Conservation (phyloP, 2,329 filamentous ascomycete genomes). For the Ophioceras dolichostomum region DNA sequence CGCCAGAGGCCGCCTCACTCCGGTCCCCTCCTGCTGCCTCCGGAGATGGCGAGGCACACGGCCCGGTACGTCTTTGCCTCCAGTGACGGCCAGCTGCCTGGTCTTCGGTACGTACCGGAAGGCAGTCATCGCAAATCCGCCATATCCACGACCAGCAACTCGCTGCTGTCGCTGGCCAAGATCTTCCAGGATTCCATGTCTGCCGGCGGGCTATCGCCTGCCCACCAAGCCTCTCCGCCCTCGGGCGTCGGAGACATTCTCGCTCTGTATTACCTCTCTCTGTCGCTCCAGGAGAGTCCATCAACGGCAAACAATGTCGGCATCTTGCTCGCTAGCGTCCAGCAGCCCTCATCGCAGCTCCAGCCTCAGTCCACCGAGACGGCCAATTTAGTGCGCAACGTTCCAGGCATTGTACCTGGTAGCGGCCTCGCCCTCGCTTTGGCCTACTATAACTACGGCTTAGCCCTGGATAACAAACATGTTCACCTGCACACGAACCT, state of each 20-base stretch:
- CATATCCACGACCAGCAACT: slow-evolving; percentile 90
- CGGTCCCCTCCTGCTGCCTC: slow-evolving; percentile 66
- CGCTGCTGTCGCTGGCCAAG: slow-evolving; percentile 84
- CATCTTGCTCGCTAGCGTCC: slow-evolving; percentile 89
- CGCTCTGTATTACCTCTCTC: slow-evolving; percentile 86
- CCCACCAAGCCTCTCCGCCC: slow-evolving; percentile 47
- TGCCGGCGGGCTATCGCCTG: slow-evolving; percentile 45
- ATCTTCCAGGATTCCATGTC: slow-evolving; percentile 97
- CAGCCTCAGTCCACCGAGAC: background rate
- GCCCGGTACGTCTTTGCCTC: slow-evolving; percentile 70
- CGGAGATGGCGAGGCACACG: slow-evolving; percentile 72
- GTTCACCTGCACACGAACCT: slow-evolving; percentile 96
- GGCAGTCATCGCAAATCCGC: slow-evolving; percentile 65
- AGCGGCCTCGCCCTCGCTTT: slow-evolving; percentile 82
- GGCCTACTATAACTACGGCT: slow-evolving; percentile 89
- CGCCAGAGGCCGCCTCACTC: slow-evolving; percentile 15
- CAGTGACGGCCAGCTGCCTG: slow-evolving; percentile 62
- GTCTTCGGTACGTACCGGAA: slow-evolving; percentile 59
- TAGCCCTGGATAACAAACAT: slow-evolving; percentile 75
- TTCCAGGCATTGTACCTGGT: slow-evolving; percentile 72
- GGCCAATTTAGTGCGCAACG: slow-evolving; percentile 19
- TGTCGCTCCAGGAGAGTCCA: slow-evolving; percentile 89
- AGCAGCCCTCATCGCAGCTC: slow-evolving; percentile 43
- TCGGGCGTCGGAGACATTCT: slow-evolving; percentile 84
- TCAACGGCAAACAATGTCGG: slow-evolving; percentile 98